Evolutionary conservation across 306 rosid genomes (phyloP).

Genomic region (Cicer cuneatum): DNA sequence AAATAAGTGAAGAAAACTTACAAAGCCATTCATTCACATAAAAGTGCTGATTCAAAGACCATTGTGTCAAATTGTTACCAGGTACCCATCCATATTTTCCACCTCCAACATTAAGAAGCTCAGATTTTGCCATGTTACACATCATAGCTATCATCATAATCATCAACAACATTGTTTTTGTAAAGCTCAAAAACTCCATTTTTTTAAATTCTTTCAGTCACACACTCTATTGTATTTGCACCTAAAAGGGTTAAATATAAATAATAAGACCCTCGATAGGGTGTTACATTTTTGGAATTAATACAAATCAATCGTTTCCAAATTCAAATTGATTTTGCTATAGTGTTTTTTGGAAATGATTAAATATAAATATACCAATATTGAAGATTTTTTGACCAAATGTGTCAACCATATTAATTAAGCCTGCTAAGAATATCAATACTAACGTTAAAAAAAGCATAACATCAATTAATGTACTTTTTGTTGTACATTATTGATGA

Average conservation of each 20-base stretch:
- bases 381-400: not conserved
- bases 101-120: conserved; percentile 50
- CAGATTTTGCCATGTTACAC: conserved; percentile 32
- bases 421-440: not conserved
- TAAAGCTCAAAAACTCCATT: conserved; percentile 39
- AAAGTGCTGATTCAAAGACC: conserved; percentile 46
- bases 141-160: conserved; percentile 4
- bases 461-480: not conserved
- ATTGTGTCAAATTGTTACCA: conserved; percentile 41
- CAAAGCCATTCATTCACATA: conserved; percentile 48
- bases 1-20: conserved; percentile 25
- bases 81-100: conserved; percentile 31
- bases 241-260: not conserved
- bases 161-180: conserved; percentile 13
- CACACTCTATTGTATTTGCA: not conserved
- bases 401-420: not conserved
- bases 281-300: conserved; percentile 26
- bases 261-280: not conserved
- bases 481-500: too few relatives aligned
- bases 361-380: not conserved
- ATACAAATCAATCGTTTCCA: not conserved
- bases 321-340: conserved; percentile 9
- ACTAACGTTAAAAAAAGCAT: not conserved
- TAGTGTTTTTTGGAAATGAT: not conserved
- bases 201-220: conserved; percentile 1